These are phyloP conservation scores for Mycena haematopus DNA, from an alignment of 768 basidiomycete genomes.

Conservation along the genomic window DNA sequence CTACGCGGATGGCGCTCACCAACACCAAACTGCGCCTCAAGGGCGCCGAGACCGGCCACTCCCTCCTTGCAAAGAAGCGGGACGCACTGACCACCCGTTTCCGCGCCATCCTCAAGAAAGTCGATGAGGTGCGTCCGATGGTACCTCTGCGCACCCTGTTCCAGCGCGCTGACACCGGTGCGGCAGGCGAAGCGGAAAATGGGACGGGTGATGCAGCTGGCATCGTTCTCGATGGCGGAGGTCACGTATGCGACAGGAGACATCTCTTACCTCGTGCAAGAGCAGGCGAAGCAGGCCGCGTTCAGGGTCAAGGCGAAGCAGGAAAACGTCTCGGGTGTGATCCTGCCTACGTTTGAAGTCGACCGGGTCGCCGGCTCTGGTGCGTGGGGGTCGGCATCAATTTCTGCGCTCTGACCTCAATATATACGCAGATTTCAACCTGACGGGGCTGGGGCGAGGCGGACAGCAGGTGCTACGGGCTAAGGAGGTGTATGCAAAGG, in stretches of 20 bases:
- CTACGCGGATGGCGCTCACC: conserved; percentile 96
- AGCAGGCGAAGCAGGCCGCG: conserved; percentile 88
- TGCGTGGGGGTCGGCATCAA: conserved; percentile 36
- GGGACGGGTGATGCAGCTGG: conserved; percentile 98
- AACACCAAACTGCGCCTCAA: conserved; percentile 91
- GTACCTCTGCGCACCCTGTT: background rate
- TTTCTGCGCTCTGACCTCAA: background rate
- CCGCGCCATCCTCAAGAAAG: conserved; percentile 91
- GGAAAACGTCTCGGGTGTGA: conserved; percentile 97
- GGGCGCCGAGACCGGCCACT: conserved; percentile 94
- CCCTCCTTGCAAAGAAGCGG: conserved; percentile 94
- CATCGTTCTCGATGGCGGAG: conserved; percentile 98
- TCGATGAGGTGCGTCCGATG: conserved; percentile 85
- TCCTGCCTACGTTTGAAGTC: conserved; percentile 93
- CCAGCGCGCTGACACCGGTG: background rate
- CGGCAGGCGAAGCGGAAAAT: conserved; percentile 95
- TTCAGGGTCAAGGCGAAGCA: conserved; percentile 95
- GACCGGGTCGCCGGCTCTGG: conserved; percentile 87
- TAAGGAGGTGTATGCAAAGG: conserved; percentile 98
- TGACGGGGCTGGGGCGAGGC: conserved; percentile 95
- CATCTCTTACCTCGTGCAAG: conserved; percentile 97
- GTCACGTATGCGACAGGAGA: conserved; percentile 98
- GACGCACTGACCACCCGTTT: conserved; percentile 97
- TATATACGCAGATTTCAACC: conserved; percentile 78
- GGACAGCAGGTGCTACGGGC: conserved; percentile 94